A percentile compares a stretch with the other conserved stretches of the same genome.
Evolutionary conservation across 495 filamentous ascomycete species (phyloP).

Genomic region (Neurospora terricola): DNA sequence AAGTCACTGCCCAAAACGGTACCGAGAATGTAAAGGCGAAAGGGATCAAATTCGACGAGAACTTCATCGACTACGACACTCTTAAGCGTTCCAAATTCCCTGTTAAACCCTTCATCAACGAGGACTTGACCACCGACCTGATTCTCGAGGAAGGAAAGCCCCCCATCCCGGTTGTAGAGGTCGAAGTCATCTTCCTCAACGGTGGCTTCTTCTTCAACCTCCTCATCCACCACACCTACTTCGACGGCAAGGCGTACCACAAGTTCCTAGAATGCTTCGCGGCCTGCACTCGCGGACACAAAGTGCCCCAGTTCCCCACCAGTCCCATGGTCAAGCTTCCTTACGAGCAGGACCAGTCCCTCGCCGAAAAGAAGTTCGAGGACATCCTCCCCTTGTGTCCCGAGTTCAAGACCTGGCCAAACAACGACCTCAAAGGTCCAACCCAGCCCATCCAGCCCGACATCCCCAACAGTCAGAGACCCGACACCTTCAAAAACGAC

Average conservation of each 20-base stretch:
- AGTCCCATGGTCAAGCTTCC: background rate
- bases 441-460: conserved; percentile 12
- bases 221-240: conserved; percentile 25
- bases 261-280: conserved; percentile 42
- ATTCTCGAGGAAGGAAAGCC: conserved; percentile 9
- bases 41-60: conserved; percentile 2
- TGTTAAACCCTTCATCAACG: conserved; percentile 17
- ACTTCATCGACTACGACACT: conserved; percentile 10
- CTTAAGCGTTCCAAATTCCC: conserved; percentile 20
- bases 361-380: conserved; percentile 18
- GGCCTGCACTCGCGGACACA: conserved; percentile 11
- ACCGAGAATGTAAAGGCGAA: background rate
- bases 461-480: conserved; percentile 10
- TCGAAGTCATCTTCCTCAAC: conserved; percentile 19
- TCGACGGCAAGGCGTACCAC: conserved; percentile 34
- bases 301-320: background rate
- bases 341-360: background rate
- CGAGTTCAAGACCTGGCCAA: conserved; percentile 20
- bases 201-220: conserved; percentile 26
- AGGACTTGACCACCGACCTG: conserved; percentile 12
- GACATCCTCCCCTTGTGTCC: background rate
- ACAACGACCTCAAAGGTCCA: conserved; percentile 18
- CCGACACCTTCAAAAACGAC: conserved; percentile 9
- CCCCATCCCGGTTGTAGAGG: conserved; percentile 20
- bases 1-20: background rate